A percentile compares a stretch with the other conserved stretches of the same genome.
Conservation (phyloP, 768 basidiomycete species). For the Leccinum olivaceopallidum region DNA sequence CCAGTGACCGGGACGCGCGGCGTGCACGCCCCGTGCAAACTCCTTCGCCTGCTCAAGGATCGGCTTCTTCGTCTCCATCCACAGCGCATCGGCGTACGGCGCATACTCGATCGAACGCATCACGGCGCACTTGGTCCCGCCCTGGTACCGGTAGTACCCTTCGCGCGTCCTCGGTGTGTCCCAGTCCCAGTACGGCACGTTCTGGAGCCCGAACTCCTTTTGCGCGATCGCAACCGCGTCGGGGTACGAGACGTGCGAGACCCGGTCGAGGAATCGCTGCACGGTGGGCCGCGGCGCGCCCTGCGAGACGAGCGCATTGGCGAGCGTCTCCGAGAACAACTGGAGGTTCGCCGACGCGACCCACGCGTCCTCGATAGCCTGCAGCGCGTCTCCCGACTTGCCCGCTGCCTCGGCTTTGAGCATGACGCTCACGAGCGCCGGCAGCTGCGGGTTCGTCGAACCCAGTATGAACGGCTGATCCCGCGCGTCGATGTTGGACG, state of each 20-base stretch:
- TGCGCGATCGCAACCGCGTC: slow-evolving; percentile 75
- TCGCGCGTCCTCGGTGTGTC: slow-evolving; percentile 92
- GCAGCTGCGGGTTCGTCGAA: slow-evolving; percentile 70
- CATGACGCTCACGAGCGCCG: slow-evolving; percentile 79
- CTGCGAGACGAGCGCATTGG: slow-evolving; percentile 63
- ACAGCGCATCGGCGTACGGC: slow-evolving; percentile 88
- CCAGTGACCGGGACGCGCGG: slow-evolving; percentile 87
- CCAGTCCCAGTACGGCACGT: slow-evolving; percentile 91
- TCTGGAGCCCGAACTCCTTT: slow-evolving; percentile 71
- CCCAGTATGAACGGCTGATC: slow-evolving; percentile 98
- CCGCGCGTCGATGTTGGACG: slow-evolving; percentile 95
- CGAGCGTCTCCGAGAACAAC: slow-evolving; percentile 74
- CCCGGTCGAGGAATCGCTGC: slow-evolving; percentile 60
- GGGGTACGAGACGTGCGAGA: slow-evolving; percentile 67
- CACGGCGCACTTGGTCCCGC: slow-evolving; percentile 93
- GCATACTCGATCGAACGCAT: slow-evolving; percentile 91
- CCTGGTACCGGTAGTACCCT: slow-evolving; percentile 96
- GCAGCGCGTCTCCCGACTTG: slow-evolving; percentile 75
- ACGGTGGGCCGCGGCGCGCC: slow-evolving; percentile 50
- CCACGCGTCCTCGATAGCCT: slow-evolving; percentile 91
- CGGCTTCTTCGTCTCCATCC: slow-evolving; percentile 98
- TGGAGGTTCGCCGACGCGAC: slow-evolving; percentile 71
- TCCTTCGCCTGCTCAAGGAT: slow-evolving; percentile 90
- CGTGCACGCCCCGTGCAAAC: slow-evolving; percentile 87
- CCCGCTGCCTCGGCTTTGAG: slow-evolving; percentile 80